Base-by-base conservation (phyloP, 768 basidiomycete genomes). In the Amanita brunnescens region DNA sequence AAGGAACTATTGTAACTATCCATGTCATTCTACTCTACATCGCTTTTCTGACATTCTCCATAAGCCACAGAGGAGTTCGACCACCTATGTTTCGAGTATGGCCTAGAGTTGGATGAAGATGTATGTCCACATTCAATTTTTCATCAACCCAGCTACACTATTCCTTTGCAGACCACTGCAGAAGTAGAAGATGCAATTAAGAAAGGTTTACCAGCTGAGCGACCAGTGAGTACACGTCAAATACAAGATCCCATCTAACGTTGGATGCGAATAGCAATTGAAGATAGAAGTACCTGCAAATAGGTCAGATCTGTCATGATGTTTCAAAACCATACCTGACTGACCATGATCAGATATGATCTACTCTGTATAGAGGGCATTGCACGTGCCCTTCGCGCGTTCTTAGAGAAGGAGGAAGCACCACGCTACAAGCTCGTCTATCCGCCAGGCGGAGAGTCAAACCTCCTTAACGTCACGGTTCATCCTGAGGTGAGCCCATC, bases 231-330 rank as follows among this genome's bases (percentile, higher is more conserved):
- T 63, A 16, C 29, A 24, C 23, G 35, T 35, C 39, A 21, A 42
- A 21, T 33, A 44, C 46, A 34, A n/a, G 8, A 32, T 14, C n/a
- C 20, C 43, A 50, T 47, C 44, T 52, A 29, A 51, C 26, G 52
- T 56, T 21, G 37, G 37, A 14, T 24, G 29, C 48, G 2, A 33
- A 49, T 43, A 97, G 85, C 91, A 96, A 89, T 74, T 99, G 60
- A 99, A 98, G 77, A 96, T 99, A 60, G 96, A 99, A 68, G 79
- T 97, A 39, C 94, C 96, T 40, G 96, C 96, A n/a, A 99, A 99
- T 67, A 84, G 93, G 92, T 81, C 51, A 38, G 40, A 32, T 35
- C 14, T 49, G 23, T 6, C 32, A 40, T 30, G 48, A 55, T 32
- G 1, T 18, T 32, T 32, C 29, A 21, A 13, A 6, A 32, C 9